Conservation (phyloP, 176 grass and related monocot species). For the Oryza nivara region DNA sequence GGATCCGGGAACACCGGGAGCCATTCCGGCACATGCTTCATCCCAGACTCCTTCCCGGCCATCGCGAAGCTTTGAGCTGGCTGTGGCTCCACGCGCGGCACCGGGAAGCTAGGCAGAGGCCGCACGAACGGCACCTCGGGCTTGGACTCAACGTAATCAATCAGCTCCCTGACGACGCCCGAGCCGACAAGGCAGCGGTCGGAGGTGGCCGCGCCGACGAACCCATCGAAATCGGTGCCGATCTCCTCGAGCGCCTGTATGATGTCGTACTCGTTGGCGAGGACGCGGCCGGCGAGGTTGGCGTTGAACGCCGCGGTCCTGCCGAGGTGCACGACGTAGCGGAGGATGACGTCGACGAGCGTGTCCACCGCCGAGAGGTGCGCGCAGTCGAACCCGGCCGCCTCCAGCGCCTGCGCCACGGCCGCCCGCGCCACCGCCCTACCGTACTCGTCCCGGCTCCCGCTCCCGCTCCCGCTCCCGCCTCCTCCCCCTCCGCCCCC, state of each 20-base stretch:
- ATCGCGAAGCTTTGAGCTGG: constrained; percentile 25
- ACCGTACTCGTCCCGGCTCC: constrained; percentile 65
- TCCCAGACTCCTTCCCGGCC: constrained; percentile 39
- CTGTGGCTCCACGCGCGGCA: constrained; percentile 29
- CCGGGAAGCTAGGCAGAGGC: constrained; percentile 58
- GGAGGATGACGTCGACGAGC: constrained; percentile 62
- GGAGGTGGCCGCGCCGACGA: constrained; percentile 55
- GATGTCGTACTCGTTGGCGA: constrained; percentile 77
- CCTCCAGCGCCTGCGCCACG: constrained; percentile 72
- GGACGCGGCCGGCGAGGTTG: constrained; percentile 65
- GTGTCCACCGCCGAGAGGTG: constrained; percentile 69
- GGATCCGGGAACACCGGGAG: constrained; percentile 78
- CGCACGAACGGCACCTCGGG: constrained; percentile 68
- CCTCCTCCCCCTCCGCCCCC: constrained; percentile 38
- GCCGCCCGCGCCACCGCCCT: constrained; percentile 64
- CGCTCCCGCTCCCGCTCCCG: neutral
- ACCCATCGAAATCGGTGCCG: constrained; percentile 54
- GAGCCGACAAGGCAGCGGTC: constrained; percentile 67
- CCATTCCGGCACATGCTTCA: constrained; percentile 76
- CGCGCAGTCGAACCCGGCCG: constrained; percentile 61
- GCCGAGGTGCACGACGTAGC: constrained; percentile 76
- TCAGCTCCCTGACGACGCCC: constrained; percentile 66
- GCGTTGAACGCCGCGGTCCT: constrained; percentile 66
- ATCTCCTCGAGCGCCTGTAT: constrained; percentile 82
- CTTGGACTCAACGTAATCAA: constrained; percentile 44